phyloP scores from a whole-genome alignment of 75 land plant species.

The Ceratopteris richardii region DNA sequence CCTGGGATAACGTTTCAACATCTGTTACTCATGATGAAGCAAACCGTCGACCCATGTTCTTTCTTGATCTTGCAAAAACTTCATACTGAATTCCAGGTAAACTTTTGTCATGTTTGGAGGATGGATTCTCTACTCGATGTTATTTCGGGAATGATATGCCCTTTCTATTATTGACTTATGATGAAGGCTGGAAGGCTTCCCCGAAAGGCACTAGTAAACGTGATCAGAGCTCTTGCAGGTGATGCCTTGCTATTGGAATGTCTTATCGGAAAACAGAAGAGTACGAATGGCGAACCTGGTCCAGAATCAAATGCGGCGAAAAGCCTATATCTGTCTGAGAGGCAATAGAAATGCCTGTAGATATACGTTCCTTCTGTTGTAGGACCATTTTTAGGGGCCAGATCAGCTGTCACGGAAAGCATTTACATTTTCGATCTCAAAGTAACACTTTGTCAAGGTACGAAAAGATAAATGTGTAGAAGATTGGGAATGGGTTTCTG shows the following conservation, averaged over 20 bases:
- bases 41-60: neutral
- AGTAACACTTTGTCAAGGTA: no score
- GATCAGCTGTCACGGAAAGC: no score
- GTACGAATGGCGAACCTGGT: no score
- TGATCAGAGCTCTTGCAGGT: constrained; percentile 10
- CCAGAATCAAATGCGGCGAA: no score
- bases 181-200: constrained; percentile 16
- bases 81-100: constrained; percentile 9
- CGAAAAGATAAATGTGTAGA: no score
- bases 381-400: no score
- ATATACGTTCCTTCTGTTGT: no score
- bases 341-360: no score
- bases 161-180: neutral
- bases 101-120: neutral
- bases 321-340: no score
- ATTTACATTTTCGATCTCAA: no score
- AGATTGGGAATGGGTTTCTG: no score
- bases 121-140: no score
- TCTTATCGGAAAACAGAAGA: constrained; percentile 2
- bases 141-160: neutral
- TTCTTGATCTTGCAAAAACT: constrained; percentile 6
- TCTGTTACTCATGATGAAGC: neutral
- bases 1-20: neutral
- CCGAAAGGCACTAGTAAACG: constrained; percentile 10
- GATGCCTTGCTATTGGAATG: constrained; percentile 8